Base-by-base conservation (phyloP, 208 protist species). In the Histomonas meleagridis region DNA sequence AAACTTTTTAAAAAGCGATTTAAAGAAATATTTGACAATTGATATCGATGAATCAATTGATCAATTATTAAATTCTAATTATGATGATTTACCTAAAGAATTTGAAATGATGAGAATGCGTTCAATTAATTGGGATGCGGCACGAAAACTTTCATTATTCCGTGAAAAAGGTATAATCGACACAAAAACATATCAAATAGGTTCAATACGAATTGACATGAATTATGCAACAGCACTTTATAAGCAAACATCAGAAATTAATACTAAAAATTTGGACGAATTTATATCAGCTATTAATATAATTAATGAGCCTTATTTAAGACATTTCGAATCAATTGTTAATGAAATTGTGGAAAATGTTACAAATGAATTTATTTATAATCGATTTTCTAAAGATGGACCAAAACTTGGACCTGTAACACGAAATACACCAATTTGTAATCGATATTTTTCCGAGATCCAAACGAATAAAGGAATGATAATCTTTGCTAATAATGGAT, bases 71-170 rank as follows among this genome's bases (percentile, higher is more conserved):
- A 28, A 51, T 18, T 9, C 40, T 26, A 14, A 32, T 38, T 18
- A 55, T 32, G 7, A 43, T 3, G 40, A 12, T 35, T 46, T 86
- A 18, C 5, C 76, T 40, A 86, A 86, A n/a, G 46, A 57, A 32
- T 55, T 86, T 10, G 76, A 86, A 57, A 86, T 86, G 76, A 12
- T 86, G 10, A 12, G 76, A 16, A 86, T 86, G 76, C 43, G 76
- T 51, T 9, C 76, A 12, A 2, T 55, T 0, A 86, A 86, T 16
- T 86, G 55, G 10, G 46, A 26, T 3, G 26, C 46, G 32, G 46
- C 76, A 86, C 76, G 55, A 48, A 43, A 48, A 1, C 26, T 55
- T 0, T 55, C 51, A 40, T 55, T 86, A 18, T 26, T 86, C 26
- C 23, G 76, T 18, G 55, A 40, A 55, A 12, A n/a, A 1, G 76